A percentile compares a stretch with the other conserved stretches of the same genome.
Evolutionary conservation across 1,284 basidiomycete species (phyloP).

Genomic region (Cryptococcus depauperatus): DNA sequence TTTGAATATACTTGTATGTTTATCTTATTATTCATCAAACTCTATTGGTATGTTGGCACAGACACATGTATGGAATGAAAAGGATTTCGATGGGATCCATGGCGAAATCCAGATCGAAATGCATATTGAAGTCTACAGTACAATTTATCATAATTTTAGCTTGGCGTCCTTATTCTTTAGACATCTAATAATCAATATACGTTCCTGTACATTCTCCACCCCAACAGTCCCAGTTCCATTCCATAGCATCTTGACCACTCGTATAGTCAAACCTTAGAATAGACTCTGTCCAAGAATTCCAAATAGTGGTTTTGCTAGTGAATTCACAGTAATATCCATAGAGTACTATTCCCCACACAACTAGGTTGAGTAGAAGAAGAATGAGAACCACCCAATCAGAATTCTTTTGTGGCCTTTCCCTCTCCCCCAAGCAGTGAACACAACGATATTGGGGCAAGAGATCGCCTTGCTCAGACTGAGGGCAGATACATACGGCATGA

Average conservation of each 20-base stretch:
- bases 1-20: background rate
- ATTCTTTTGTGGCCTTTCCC: background rate
- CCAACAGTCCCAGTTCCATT: slow-evolving; percentile 2
- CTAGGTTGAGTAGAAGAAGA: slow-evolving; percentile 10
- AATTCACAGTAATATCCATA: slow-evolving; percentile 10
- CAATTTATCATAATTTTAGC: background rate
- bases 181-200: slow-evolving; percentile 6
- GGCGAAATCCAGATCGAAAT: background rate
- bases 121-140: no score
- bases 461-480: background rate
- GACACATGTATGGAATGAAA: background rate
- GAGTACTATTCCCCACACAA: slow-evolving; percentile 12
- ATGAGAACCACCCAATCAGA: slow-evolving; percentile 4
- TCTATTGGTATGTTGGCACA: background rate
- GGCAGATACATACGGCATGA: slow-evolving; percentile 10
- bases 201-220: slow-evolving; percentile 6
- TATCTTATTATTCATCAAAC: background rate
- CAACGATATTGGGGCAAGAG: slow-evolving; percentile 1
- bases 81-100: background rate
- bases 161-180: no score
- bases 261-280: background rate
- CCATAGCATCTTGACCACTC: slow-evolving; percentile 1
- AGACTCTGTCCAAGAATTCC: background rate
- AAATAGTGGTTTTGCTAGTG: background rate
- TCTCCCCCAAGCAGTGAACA: slow-evolving; percentile 2